Base-by-base conservation (phyloP, 176 grass and related monocot genomes). In the Eragrostis nindensis region DNA sequence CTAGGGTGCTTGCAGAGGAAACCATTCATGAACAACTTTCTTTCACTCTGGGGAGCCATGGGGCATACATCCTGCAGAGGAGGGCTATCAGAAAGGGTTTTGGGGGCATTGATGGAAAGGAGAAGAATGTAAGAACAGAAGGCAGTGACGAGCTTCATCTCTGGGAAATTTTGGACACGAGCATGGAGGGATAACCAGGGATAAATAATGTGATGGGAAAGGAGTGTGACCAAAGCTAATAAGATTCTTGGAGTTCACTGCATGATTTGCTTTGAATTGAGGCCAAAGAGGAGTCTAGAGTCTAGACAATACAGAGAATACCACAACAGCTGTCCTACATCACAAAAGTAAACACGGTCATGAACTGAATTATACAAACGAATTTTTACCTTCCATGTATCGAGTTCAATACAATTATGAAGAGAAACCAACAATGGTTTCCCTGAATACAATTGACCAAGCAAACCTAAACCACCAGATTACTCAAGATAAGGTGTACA, bases 31-130 rank as follows among this genome's bases (percentile, higher is more conserved):
- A 78, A 87, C 43, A 87, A 53, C 26, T 85, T 87, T 21, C 48
- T 66, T 29, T 84, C 83, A 26, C 25, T 26, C 65, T 76, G 69
- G 14, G 85, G 81, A 18, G 81, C 87, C 81, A 67, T 87, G 32
- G 91, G 87, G 62, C 85, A 90, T 41, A 84, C 21, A 78, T 93
- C 91, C 66, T 87, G 87, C 19, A 90, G 85, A 70, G 87, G 74
- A 74, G 59, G 42, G 14, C 50, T 69, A 26, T 90, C 87, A 62
- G 82, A 83, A 6, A 71, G 17, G 30, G 13, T 36, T 67, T 66
- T 11, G 5, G 78, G 48, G 61, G 39, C 25, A n/a, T 13, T 71
- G 25, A 90, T 50, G 65, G 14, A 38, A 73, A 87, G 57, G 24
- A 85, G 18, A 56, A 87, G 29, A 56, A 74, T 15, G 26, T 7